Evolutionary conservation across 192 early-diverging fungal species (phyloP).

Genomic region (Tieghemiomyces parasiticus): DNA sequence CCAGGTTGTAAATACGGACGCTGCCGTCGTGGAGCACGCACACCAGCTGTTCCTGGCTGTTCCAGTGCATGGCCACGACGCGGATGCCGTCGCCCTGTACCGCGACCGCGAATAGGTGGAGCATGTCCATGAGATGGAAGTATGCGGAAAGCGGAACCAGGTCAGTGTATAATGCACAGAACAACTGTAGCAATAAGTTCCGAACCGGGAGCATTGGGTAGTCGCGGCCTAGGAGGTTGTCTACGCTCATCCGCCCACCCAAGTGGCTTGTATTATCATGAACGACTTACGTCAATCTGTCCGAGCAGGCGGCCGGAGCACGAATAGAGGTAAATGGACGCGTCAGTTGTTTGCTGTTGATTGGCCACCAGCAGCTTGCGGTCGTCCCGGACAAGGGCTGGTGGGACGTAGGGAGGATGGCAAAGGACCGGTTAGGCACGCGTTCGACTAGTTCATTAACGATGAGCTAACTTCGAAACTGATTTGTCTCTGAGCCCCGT

Average conservation of each 20-base stretch:
- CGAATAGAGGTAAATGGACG: slow-evolving; percentile 72
- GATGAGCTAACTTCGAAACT: no score
- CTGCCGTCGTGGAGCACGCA: slow-evolving; percentile 77
- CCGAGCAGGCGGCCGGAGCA: slow-evolving; percentile 73
- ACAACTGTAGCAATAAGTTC: no score
- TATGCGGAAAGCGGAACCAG: no score
- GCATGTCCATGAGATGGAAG: neutral
- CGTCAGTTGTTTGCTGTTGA: slow-evolving; percentile 53
- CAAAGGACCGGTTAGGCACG: no score
- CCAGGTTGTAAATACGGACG: slow-evolving; percentile 65
- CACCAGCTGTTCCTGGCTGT: slow-evolving; percentile 66
- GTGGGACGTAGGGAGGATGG: no score
- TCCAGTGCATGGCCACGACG: slow-evolving; percentile 91
- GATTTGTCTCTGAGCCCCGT: no score
- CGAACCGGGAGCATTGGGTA: no score
- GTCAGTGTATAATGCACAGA: no score
- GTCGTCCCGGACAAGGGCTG: slow-evolving; percentile 89
- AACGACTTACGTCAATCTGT: slow-evolving; percentile 54
- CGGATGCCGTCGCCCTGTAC: slow-evolving; percentile 77
- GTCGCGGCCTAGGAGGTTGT: no score
- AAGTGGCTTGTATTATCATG: no score
- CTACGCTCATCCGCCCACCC: no score
- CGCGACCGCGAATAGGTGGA: neutral
- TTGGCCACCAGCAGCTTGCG: slow-evolving; percentile 62
- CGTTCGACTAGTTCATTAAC: no score